Base-by-base conservation (phyloP, 2,329 filamentous ascomycete genomes). In the Claviceps monticola region DNA sequence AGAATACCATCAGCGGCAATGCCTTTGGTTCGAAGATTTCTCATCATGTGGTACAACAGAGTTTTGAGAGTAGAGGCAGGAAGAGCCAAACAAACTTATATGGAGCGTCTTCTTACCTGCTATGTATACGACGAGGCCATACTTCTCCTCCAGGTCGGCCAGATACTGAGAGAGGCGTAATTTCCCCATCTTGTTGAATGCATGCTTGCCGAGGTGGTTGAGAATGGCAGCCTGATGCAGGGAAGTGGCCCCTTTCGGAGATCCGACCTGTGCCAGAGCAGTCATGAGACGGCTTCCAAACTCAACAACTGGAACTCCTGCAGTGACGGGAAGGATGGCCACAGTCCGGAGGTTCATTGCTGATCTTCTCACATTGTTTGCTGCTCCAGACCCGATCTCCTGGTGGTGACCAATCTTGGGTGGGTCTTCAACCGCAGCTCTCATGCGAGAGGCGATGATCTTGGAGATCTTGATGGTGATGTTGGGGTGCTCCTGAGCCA, bases 391-490 rank as follows among this genome's bases (percentile, higher is more conserved):
- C 3, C 78, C 76, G 5, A 75, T 72, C 50, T 91, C 85, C 54
- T 80, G 80, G 8, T 80, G 80, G 8, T 76, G 74, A 50, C 82
- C 74, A 41, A 84, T 76, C 38, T 80, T 77, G 16, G 87, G 70
- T 1, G 88, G 86, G 59, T 90, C 84, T 59, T 97, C 88, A 19
- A 97, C 80, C 41, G 96, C 70, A 43, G 87, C 80, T 55, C 91
- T 78, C 93, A 98, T 97, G 3, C 93, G 82, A 38, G 90, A 89
- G 0, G 93, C 93, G 60, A 98, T 96, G 59, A 98, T 93, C 67
- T 97, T 98, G 1, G 93, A 97, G 29, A 98, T 95, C 67, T 97
- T 96, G 66, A 98, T 97, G 0, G 93, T 97, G 62, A 98, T 98
- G 44, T 89, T 94, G 5, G 93, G 93, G 62, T 98, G 93, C 62